Evolutionary conservation across 768 basidiomycete genomes (phyloP), one percentile per base, ranked within the genome.

Genomic region (Pulveroboletus frians): DNA sequence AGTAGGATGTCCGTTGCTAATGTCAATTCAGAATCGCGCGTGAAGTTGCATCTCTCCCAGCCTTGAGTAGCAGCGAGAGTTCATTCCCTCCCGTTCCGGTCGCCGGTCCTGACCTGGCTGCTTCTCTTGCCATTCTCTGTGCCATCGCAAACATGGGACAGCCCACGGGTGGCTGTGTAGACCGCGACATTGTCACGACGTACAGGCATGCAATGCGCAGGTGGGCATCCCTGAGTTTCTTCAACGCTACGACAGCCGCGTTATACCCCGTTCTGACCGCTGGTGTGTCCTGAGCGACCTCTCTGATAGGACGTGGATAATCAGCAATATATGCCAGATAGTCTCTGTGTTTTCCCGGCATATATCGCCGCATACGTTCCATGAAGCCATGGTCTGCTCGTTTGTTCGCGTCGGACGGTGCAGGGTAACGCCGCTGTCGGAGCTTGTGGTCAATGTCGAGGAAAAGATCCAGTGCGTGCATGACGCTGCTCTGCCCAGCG

Each of bases 21-120:
- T 42, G 10, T 58, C 39, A 66, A 13, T 47, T 76, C 50, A 88
- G 56, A 52, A 80, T 65, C 9, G 87, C 72, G 9, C 88, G 77
- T 47, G 70, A 62, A 6, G 95, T 98, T 27, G 92, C 88, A 58
- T 96, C 94, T 50, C 95, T 78, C 11, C 89, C 90, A 17, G 87
- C 83, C 69, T 96, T 97, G 50, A 99, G 74, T 40, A 96, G 79
- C 10, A 78, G 68, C 11, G 90, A 80, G 18, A 97, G 71, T 34
- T 85, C 82, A 53, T 85, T 96, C 2, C 95, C 95, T 27, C 95
- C 95, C 1, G 95, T 97, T 3, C 95, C 95, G 35, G 82, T 78
- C 14, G 81, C 77, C 18, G 77, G 81, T 0, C 79, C 78, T 42
- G 74, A 55, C 55, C 71, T 70, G 38, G 69, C 66, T 30, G 71